Evolutionary conservation across 2,329 filamentous ascomycete species (phyloP).

Genomic region (Massarina eburnea): DNA sequence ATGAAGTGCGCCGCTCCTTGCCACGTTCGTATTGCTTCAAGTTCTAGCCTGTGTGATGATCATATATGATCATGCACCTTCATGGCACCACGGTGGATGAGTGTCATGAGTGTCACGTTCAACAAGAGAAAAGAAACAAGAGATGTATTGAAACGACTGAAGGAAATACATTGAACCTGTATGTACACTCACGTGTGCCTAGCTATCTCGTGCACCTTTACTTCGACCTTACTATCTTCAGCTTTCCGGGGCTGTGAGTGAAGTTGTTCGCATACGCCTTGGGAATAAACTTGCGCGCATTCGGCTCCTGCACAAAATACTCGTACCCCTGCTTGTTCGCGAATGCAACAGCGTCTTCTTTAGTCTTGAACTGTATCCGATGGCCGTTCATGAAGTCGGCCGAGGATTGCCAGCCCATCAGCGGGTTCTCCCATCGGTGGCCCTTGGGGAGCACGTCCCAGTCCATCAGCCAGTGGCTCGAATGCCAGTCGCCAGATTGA

Average conservation of each 20-base stretch:
- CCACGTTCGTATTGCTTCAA: no score
- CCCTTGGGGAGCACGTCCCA: slow-evolving; percentile 94
- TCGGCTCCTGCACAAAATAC: slow-evolving; percentile 97
- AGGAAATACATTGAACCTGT: slow-evolving; percentile 10
- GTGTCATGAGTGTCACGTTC: neutral
- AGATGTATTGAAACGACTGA: neutral
- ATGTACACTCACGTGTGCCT: slow-evolving; percentile 27
- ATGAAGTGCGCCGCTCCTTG: no score
- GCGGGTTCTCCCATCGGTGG: slow-evolving; percentile 95
- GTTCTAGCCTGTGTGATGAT: no score
- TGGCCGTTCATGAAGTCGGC: slow-evolving; percentile 95
- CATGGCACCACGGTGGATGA: no score
- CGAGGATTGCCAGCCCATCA: slow-evolving; percentile 99
- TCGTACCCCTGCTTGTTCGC: slow-evolving; percentile 99
- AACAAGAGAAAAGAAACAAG: neutral
- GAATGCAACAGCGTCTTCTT: slow-evolving; percentile 92
- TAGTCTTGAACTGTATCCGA: slow-evolving; percentile 83
- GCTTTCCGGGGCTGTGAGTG: slow-evolving; percentile 77
- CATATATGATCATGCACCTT: no score
- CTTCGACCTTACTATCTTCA: slow-evolving; percentile 81
- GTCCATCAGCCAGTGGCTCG: slow-evolving; percentile 92
- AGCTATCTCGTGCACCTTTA: slow-evolving; percentile 52
- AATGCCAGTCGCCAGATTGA: slow-evolving; percentile 87
- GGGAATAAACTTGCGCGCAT: slow-evolving; percentile 78
- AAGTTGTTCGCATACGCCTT: slow-evolving; percentile 99